A percentile compares a stretch with the other conserved stretches of the same genome.
Evolutionary conservation across 106 monocot genomes (phyloP).

Genomic region (Dendrobium officinale): DNA sequence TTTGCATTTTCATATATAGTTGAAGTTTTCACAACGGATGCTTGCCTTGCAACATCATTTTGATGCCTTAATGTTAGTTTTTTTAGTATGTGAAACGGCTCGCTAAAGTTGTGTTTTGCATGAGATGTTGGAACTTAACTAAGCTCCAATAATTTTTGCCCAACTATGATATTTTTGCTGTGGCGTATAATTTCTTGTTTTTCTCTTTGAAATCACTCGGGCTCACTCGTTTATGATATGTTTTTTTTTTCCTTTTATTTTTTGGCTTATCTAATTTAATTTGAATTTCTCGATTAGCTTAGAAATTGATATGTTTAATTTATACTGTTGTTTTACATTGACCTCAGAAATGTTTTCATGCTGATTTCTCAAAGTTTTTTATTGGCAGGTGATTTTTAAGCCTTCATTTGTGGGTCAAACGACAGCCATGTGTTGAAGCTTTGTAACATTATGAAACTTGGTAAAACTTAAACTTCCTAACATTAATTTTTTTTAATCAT

Average conservation of each 20-base stretch:
- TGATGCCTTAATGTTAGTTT: not conserved
- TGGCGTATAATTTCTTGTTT: not conserved
- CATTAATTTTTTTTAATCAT: not conserved
- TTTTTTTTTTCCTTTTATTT: not conserved
- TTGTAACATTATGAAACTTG: not conserved
- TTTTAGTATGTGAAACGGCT: not conserved
- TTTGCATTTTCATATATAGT: not conserved
- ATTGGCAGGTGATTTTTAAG: not conserved
- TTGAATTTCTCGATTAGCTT: not conserved
- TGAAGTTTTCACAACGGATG: not conserved
- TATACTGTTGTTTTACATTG: not conserved
- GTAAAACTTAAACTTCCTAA: not conserved
- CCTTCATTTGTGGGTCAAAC: not conserved
- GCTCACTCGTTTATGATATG: not conserved
- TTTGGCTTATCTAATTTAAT: not conserved
- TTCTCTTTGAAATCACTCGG: not conserved
- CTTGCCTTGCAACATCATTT: not conserved
- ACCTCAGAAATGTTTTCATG: not conserved
- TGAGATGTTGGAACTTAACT: not conserved
- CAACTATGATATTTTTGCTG: not conserved
- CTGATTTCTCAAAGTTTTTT: not conserved
- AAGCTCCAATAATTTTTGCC: not conserved
- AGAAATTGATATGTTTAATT: not conserved
- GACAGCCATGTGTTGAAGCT: not conserved
- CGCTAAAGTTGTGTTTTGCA: not conserved